These are phyloP conservation scores for Uncinocarpus reesii DNA, from an alignment of 2,329 filamentous ascomycete genomes.

Conservation along the genomic window DNA sequence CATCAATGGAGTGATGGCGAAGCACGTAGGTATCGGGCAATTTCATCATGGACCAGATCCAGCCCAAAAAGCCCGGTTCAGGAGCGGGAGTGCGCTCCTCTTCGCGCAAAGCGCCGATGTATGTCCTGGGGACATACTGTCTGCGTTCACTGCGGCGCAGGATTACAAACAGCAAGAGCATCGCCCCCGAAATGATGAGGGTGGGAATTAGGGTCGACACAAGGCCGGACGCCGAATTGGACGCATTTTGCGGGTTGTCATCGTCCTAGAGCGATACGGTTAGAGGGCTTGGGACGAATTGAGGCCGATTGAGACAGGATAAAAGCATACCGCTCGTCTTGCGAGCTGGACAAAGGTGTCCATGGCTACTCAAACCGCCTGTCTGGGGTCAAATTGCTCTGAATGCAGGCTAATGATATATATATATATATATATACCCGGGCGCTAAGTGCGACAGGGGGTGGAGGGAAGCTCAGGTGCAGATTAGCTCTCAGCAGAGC, in stretches of 20 bases:
- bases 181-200: constrained; percentile 35
- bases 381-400: background rate
- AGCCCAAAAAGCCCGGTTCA: constrained; percentile 54
- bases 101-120: constrained; percentile 43
- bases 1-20: constrained; percentile 84
- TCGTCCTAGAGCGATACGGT: constrained; percentile 7
- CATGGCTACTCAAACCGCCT: constrained; percentile 6
- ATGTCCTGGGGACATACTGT: constrained; percentile 47
- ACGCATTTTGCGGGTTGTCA: constrained; percentile 12
- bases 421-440: no score
- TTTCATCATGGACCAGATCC: constrained; percentile 57
- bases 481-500: background rate
- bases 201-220: constrained; percentile 42
- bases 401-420: background rate
- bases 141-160: constrained; percentile 41
- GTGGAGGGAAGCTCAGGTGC: background rate
- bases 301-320: background rate
- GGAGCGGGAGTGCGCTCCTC: constrained; percentile 49
- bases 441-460: no score
- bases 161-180: constrained; percentile 43
- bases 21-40: constrained; percentile 67
- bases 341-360: constrained; percentile 14
- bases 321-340: constrained; percentile 14
- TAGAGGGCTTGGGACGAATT: background rate
- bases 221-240: constrained; percentile 35